Evolutionary conservation across 306 rosid genomes (phyloP), one percentile per base, ranked within the genome.

Genomic region (Leucaena leucocephala): DNA sequence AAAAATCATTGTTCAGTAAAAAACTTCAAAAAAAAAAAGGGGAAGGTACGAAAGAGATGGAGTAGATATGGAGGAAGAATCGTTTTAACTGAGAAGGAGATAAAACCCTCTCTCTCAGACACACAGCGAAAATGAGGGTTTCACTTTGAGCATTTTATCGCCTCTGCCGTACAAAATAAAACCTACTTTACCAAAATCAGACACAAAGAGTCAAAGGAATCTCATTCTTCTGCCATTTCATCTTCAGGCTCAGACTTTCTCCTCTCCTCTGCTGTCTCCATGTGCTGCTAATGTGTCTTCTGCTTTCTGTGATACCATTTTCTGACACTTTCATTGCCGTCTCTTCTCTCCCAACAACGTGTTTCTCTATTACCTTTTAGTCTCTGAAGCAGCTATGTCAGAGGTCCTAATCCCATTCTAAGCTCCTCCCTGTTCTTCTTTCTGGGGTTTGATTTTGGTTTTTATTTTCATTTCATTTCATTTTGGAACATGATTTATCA

Each of bases 121-220:
- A 19, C 8, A 17, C 33, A 61, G 76, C 19, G 69, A 57, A 55
- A 55, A 71, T 73, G 81, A 76, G 84, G 74, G 8, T 42, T 72
- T 78, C 80, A 62, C 81, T 83, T 44, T 7, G 40, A 11, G 67
- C 65, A 22, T 58, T 61, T 17, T 65, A 86, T 58, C 81, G 80
- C 57, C 72, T 45, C 70, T 48, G 65, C 54, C 63, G 79, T 71
- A 69, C 75, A 74, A 81, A 80, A 59, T 61, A 84, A 87, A 89
- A 90, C 97, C 97, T 89, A 92, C 91, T 80, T 83, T 79, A 76
- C 85, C 90, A 79, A 81, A 88, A 78, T 75, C 89, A 71, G 90
- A 88, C 91, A 82, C 49, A 59, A 35, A 61, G 81, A 79, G 71
- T 66, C 76, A 64, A 72, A 76, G 58, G 81, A 80, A 79, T 73